Evolutionary conservation across 768 basidiomycete genomes (phyloP), one percentile per base, ranked within the genome.

Genomic region (Boletus huronensis): DNA sequence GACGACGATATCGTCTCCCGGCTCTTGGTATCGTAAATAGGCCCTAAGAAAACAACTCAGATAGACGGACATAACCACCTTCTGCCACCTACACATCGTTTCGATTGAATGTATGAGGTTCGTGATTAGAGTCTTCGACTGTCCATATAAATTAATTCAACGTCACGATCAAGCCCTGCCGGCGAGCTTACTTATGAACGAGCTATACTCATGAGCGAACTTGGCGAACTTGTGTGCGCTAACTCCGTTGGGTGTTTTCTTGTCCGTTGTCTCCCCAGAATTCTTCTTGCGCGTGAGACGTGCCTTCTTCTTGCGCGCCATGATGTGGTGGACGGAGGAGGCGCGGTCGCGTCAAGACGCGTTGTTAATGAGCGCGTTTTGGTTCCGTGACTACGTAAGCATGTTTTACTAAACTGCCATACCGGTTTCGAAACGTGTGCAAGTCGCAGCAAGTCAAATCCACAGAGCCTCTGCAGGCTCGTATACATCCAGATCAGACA

Each of bases 81-180:
- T 23, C 1, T 21, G 26, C 28, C 17, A 55, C 54, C 16, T 44
- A 81, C 81, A 60, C 54, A 16, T 82, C 72, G 2, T 67, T 66
- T 10, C 42, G 43, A 0, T 34, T 47, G 40, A 77, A 81, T 0
- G 6, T 28, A 34, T 72, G 60, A 1, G 2, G 3, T 2, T 58
- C 46, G 4, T 62, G 60, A 5, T 57, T 39, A 0, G 38, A 7
- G 39, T 69, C 55, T 16, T 53, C 52, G 2, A 59, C 69, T 68
- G 21, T 17, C 13, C 11, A 32, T 13, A 17, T 13, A 10, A 11
- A n/a, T 52, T 13, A 3, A 23, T 16, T 19, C 21, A 40, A 6
- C 6, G 7, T 26, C 9, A 7, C 11, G 32, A 45, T n/a, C 10
- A 35, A 50, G 48, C 4, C 31, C n/a, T 8, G n/a, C 8, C 16